A percentile compares a stretch with the other conserved stretches of the same genome.
Conservation (phyloP, 2,329 filamentous ascomycete genomes). For the Xylariaceae sp. region DNA sequence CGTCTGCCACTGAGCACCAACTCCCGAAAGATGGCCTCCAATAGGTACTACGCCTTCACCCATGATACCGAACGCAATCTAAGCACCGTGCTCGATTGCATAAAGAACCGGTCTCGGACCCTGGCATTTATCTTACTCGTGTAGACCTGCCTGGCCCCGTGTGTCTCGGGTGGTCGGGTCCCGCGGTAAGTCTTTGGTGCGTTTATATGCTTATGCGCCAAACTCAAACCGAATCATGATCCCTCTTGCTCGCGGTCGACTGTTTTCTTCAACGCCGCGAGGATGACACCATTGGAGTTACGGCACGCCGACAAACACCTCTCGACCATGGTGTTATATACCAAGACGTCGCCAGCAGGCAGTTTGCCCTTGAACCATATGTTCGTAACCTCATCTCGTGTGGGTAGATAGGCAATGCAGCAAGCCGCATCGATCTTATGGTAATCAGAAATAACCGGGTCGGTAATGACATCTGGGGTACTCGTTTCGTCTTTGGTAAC, state of each 20-base stretch:
- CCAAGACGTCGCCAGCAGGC: slow-evolving; percentile 38
- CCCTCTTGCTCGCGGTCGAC: slow-evolving; percentile 25
- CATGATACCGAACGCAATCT: background rate
- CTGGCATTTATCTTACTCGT: background rate
- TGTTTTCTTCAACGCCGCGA: slow-evolving; percentile 37
- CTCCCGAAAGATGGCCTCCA: background rate
- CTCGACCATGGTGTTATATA: slow-evolving; percentile 40
- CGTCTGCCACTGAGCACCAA: background rate
- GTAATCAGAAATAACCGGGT: slow-evolving; percentile 79
- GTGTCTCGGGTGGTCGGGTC: background rate
- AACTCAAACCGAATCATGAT: slow-evolving; percentile 20
- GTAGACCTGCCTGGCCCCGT: background rate
- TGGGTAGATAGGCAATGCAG: slow-evolving; percentile 83
- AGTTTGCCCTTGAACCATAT: slow-evolving; percentile 81
- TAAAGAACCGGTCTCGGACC: background rate
- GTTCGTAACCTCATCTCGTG: slow-evolving; percentile 86
- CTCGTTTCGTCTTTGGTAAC: slow-evolving; percentile 42
- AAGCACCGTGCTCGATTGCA: background rate
- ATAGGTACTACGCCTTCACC: background rate
- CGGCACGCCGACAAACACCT: slow-evolving; percentile 39
- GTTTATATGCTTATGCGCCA: background rate
- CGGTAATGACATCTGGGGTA: slow-evolving; percentile 56
- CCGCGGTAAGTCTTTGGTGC: background rate
- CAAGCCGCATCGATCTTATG: slow-evolving; percentile 72
- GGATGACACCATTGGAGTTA: slow-evolving; percentile 40